Percentiles rank a stretch among this genome's conserved stretches.
Conservation (phyloP, 768 basidiomycete species). For the Leucocoprinus sp. region DNA sequence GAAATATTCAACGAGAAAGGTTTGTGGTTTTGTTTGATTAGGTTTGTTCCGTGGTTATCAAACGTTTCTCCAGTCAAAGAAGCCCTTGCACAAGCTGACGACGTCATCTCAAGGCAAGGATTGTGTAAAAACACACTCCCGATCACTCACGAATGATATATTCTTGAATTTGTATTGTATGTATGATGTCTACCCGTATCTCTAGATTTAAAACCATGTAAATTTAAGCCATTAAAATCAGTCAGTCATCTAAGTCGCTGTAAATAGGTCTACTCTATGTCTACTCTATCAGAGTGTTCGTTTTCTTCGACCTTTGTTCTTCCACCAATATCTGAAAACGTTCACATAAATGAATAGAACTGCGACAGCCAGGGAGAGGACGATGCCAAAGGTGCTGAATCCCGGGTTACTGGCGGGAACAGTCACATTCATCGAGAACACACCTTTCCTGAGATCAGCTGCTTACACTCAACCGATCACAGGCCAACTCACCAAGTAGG, state of each 20-base stretch:
- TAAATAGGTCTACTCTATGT: too few relatives aligned
- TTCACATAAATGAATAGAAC: slow-evolving; percentile 36
- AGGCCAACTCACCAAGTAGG: slow-evolving; percentile 38
- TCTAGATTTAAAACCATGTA: neutral
- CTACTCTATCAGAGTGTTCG: slow-evolving; percentile 16
- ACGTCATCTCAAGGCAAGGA: slow-evolving; percentile 25
- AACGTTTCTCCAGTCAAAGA: slow-evolving; percentile 27
- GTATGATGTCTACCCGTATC: neutral
- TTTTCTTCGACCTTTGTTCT: slow-evolving; percentile 35
- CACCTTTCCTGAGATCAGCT: slow-evolving; percentile 33
- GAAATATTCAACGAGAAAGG: slow-evolving; percentile 35
- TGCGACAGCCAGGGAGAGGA: slow-evolving; percentile 37
- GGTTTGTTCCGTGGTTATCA: neutral
- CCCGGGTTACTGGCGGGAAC: slow-evolving; percentile 47
- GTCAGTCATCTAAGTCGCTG: too few relatives aligned
- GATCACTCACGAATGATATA: slow-evolving; percentile 19
- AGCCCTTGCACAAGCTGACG: slow-evolving; percentile 32
- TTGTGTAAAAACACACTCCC: slow-evolving; percentile 18
- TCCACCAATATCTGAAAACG: slow-evolving; percentile 60
- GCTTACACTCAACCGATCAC: slow-evolving; percentile 1
- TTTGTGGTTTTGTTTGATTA: slow-evolving; percentile 16
- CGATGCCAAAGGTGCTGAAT: slow-evolving; percentile 47
- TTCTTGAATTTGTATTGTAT: slow-evolving; percentile 6
- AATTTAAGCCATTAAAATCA: neutral
- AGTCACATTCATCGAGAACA: slow-evolving; percentile 58